phyloP scores from a whole-genome alignment of 495 filamentous ascomycete genomes.

The Trypethelium eluteriae region DNA sequence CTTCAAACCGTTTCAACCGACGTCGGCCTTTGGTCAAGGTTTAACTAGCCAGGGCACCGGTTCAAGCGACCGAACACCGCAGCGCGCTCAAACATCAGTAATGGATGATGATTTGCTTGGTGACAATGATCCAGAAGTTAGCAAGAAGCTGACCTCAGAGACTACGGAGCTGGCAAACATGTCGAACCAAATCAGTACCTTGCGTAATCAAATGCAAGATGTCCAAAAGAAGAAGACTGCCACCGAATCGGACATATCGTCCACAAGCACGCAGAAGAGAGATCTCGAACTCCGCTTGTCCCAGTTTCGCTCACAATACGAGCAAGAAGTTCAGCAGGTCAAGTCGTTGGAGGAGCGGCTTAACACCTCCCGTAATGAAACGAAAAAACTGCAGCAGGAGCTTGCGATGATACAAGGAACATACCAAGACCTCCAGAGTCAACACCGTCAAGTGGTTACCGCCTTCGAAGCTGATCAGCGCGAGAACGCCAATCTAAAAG shows the following conservation, averaged over 20 bases:
- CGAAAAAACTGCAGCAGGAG: constrained; percentile 72
- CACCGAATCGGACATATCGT: constrained; percentile 70
- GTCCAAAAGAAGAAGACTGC: constrained; percentile 70
- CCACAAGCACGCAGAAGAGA: constrained; percentile 74
- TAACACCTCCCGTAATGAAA: constrained; percentile 64
- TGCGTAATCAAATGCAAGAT: constrained; percentile 89
- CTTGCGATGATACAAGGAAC: constrained; percentile 71
- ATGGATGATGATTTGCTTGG: constrained; percentile 86
- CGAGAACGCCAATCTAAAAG: constrained; percentile 79
- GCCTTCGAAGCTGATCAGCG: constrained; percentile 79
- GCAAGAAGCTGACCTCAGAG: constrained; percentile 77
- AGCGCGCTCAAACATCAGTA: constrained; percentile 9
- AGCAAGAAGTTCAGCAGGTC: constrained; percentile 82
- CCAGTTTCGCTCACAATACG: constrained; percentile 77
- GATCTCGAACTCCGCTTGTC: constrained; percentile 82
- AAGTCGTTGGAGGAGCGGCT: constrained; percentile 79
- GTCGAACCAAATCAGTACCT: constrained; percentile 83
- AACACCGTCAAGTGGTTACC: constrained; percentile 66
- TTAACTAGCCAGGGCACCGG: constrained; percentile 73
- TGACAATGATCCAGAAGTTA: constrained; percentile 83
- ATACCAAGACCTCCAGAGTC: constrained; percentile 74
- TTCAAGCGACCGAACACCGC: constrained; percentile 16
- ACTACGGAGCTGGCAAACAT: constrained; percentile 92
- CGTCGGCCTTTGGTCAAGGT: constrained; percentile 80
- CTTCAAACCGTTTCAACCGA: constrained; percentile 86